These are phyloP conservation scores for Chimonanthus salicifolius DNA, from an alignment of 164 flowering plant genomes.

Conservation along the genomic window DNA sequence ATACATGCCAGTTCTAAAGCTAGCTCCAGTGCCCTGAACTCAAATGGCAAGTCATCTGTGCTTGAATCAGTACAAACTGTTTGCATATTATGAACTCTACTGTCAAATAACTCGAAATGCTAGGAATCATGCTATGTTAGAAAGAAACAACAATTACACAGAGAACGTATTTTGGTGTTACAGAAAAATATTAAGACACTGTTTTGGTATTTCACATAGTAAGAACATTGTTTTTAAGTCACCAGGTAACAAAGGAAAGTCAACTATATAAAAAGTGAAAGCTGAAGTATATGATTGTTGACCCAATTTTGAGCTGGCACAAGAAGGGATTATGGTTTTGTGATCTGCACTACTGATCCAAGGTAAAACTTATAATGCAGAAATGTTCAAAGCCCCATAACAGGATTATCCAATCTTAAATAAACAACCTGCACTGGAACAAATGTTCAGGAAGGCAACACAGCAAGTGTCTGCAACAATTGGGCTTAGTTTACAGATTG, in stretches of 20 bases:
- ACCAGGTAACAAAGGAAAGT: no score
- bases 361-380: neutral
- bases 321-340: neutral
- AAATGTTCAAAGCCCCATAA: neutral
- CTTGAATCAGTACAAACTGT: constrained; percentile 23
- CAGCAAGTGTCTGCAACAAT: neutral
- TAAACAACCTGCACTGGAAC: neutral
- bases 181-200: neutral
- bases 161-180: neutral
- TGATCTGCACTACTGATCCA: neutral
- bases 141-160: neutral
- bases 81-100: constrained; percentile 15
- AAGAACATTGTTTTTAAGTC: neutral
- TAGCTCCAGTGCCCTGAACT: constrained; percentile 89
- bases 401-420: neutral
- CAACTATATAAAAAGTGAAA: neutral
- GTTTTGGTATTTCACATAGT: neutral
- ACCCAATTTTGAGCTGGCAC: neutral
- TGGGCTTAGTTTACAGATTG: neutral
- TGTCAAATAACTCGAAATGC: neutral
- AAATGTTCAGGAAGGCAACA: neutral
- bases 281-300: neutral
- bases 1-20: constrained; percentile 88
- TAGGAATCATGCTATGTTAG: neutral
- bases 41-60: constrained; percentile 94